These are phyloP conservation scores for Phylloporus arenicola DNA, from an alignment of 768 basidiomycete genomes.

Conservation along the genomic window DNA sequence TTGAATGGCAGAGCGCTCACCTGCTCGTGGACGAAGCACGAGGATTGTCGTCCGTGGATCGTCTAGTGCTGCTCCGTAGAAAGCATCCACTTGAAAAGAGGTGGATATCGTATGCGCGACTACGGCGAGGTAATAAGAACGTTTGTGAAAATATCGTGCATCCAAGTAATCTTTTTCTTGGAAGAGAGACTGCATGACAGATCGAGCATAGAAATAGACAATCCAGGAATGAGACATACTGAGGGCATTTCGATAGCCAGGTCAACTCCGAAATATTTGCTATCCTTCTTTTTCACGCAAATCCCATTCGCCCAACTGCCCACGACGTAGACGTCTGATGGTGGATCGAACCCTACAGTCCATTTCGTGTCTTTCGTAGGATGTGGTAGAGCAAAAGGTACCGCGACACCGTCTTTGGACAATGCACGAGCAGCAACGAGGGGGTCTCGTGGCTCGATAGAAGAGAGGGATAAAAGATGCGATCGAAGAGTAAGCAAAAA, in stretches of 20 bases:
- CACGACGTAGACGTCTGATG: constrained; percentile 68
- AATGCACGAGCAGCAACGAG: constrained; percentile 55
- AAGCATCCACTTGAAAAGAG: constrained; percentile 49
- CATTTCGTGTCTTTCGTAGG: constrained; percentile 81
- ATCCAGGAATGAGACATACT: constrained; percentile 38
- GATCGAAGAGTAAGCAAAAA: constrained; percentile 67
- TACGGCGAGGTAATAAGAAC: constrained; percentile 82
- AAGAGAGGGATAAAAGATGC: constrained; percentile 53
- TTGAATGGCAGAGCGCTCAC: constrained; percentile 35
- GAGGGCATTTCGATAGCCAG: constrained; percentile 83
- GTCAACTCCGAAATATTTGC: constrained; percentile 64
- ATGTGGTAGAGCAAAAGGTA: constrained; percentile 65
- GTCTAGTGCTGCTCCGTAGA: constrained; percentile 51
- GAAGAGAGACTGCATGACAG: constrained; percentile 55
- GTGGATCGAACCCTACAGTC: constrained; percentile 79
- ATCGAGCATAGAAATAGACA: not conserved
- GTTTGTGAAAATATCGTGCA: constrained; percentile 86
- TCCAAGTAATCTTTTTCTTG: constrained; percentile 95
- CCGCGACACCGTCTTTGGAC: constrained; percentile 48
- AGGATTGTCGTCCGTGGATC: constrained; percentile 66
- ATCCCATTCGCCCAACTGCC: constrained; percentile 86
- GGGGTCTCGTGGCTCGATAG: constrained; percentile 58
- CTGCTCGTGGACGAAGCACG: constrained; percentile 51
- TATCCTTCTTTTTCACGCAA: constrained; percentile 67
- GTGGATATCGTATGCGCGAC: constrained; percentile 58